These are phyloP conservation scores for Abrus precatorius DNA, from an alignment of 306 rosid genomes.

Conservation along the genomic window DNA sequence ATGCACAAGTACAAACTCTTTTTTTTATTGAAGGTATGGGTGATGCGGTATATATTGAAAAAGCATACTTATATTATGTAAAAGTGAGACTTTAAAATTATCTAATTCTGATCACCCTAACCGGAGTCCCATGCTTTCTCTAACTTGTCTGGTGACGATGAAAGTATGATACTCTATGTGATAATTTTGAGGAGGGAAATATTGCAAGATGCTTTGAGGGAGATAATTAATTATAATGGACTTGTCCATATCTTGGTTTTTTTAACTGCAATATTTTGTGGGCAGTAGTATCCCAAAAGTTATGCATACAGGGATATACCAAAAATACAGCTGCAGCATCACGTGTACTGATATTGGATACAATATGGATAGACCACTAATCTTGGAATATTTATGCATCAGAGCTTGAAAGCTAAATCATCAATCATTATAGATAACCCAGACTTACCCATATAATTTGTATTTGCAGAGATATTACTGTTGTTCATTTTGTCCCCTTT, in stretches of 20 bases:
- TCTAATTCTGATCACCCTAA: neutral
- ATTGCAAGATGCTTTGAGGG: neutral
- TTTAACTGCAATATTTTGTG: conserved; percentile 8
- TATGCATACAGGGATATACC: conserved; percentile 2
- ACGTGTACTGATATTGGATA: neutral
- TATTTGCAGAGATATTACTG: neutral
- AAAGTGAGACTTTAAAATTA: neutral
- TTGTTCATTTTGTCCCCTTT: conserved; percentile 19
- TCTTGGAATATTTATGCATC: conserved; percentile 31
- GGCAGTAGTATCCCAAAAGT: neutral
- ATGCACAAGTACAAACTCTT: neutral
- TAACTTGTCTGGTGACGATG: neutral
- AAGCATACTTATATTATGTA: neutral
- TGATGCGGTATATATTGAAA: no score
- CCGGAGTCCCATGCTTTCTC: neutral
- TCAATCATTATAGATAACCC: neutral
- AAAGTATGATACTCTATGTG: no score
- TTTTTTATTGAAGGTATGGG: neutral
- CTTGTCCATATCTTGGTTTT: conserved; percentile 7
- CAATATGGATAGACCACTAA: neutral
- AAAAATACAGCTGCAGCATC: neutral
- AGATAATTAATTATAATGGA: neutral
- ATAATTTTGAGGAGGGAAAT: neutral
- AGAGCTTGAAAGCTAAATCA: conserved; percentile 18
- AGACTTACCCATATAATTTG: conserved; percentile 11